A percentile compares a stretch with the other conserved stretches of the same genome.
phyloP scores from a whole-genome alignment of 164 flowering plant species.

The Kingdonia uniflora region DNA sequence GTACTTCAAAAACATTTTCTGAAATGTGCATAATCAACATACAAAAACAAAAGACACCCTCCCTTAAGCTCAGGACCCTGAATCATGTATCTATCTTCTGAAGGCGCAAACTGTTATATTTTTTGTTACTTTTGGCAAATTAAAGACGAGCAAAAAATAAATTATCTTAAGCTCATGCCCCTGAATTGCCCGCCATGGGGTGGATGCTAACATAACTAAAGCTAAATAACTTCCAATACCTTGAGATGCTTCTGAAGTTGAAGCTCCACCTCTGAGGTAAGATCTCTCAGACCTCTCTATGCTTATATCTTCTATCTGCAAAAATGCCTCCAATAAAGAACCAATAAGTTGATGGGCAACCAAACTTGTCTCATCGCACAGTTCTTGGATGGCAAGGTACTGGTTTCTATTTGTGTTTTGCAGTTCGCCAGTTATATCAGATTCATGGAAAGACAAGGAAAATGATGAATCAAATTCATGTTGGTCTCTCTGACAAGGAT shows the following conservation, averaged over 20 bases:
- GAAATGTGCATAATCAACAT: too few species aligned
- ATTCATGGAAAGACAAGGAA: conserved; percentile 7
- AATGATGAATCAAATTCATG: conserved; percentile 5
- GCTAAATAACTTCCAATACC: conserved; percentile 8
- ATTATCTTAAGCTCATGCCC: too few species aligned
- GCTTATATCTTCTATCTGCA: conserved; percentile 22
- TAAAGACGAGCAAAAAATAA: too few species aligned
- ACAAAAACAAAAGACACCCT: too few species aligned
- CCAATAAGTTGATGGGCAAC: conserved; percentile 56
- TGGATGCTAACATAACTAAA: not conserved
- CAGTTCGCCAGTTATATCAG: conserved; percentile 5
- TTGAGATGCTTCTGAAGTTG: conserved; percentile 15
- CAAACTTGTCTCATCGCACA: conserved; percentile 59
- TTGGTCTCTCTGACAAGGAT: conserved; percentile 5
- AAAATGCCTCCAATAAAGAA: conserved; percentile 33
- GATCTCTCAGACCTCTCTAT: conserved; percentile 22
- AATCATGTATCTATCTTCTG: too few species aligned
- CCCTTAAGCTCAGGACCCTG: too few species aligned
- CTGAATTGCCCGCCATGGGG: too few species aligned
- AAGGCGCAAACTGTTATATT: too few species aligned
- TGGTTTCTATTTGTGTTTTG: conserved; percentile 20
- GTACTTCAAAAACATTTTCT: too few species aligned
- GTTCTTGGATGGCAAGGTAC: conserved; percentile 55
- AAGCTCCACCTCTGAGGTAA: conserved; percentile 33
- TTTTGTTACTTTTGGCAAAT: too few species aligned